Evolutionary conservation across 345 rosid species (phyloP).

Genomic region (Crucihimalaya himalaica): DNA sequence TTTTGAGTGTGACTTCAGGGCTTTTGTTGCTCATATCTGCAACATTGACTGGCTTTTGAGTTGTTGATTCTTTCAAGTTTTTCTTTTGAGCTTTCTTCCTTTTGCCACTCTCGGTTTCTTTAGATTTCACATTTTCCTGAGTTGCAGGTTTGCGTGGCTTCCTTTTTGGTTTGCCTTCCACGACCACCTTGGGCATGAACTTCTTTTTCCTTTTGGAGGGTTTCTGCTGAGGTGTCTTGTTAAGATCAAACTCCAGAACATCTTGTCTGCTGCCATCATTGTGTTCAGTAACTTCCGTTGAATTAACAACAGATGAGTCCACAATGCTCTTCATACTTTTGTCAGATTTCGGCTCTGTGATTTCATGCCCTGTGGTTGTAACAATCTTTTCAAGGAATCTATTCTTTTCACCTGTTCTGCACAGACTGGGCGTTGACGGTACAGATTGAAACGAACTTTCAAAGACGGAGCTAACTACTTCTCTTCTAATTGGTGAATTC

Average conservation of each 20-base stretch:
- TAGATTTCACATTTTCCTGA: constrained; percentile 36
- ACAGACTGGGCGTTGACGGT: constrained; percentile 44
- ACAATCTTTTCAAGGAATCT: constrained; percentile 33
- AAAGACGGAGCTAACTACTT: constrained; percentile 39
- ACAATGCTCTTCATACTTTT: constrained; percentile 42
- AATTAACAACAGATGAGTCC: constrained; percentile 48
- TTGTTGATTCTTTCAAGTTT: constrained; percentile 46
- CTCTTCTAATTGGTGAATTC: constrained; percentile 53
- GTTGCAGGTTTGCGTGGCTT: constrained; percentile 48
- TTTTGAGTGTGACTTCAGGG: constrained; percentile 37
- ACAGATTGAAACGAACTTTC: constrained; percentile 41
- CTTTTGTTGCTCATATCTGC: constrained; percentile 36
- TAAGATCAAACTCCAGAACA: constrained; percentile 59
- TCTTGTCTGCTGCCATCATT: constrained; percentile 37
- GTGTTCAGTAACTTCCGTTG: constrained; percentile 37
- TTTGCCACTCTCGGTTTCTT: constrained; percentile 46
- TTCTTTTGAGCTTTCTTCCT: constrained; percentile 50
- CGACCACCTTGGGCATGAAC: constrained; percentile 80
- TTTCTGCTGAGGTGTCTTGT: constrained; percentile 64
- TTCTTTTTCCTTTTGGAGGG: constrained; percentile 65
- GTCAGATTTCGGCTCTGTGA: constrained; percentile 31
- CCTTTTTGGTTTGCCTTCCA: constrained; percentile 61
- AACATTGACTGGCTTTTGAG: constrained; percentile 30
- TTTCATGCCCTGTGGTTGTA: constrained; percentile 29
- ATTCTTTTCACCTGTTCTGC: constrained; percentile 39